Evolutionary conservation across 2,329 filamentous ascomycete genomes (phyloP), one percentile per base, ranked within the genome.

Genomic region (Chaetomiaceae sp.): DNA sequence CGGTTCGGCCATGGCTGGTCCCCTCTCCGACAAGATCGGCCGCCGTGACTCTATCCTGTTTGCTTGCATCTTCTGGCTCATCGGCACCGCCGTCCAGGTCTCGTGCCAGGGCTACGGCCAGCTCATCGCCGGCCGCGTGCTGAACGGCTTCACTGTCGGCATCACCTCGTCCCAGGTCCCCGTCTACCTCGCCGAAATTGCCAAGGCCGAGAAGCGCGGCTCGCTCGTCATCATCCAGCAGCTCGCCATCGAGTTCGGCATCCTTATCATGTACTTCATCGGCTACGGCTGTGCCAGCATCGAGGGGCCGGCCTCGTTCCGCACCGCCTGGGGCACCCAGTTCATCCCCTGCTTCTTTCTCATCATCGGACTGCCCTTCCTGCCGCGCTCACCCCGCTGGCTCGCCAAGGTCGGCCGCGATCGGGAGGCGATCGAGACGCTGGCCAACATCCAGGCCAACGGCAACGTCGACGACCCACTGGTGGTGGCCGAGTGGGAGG

Each of bases 201-300:
- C 82, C 15, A 76, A 76, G 38, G 72, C 74, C 2, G 56, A 64
- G 29, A 71, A 65, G 51, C 75, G 83, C 51, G 83, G 83, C 14
- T 74, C 80, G 35, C 71, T 89, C 27, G 82, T 89, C 14, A 80
- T 83, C 42, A 75, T 79, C 35, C 84, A 88, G 62, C 84, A 88
- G 62, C 84, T 83, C 71, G 81, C 83, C 20, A 88, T 89, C 50
- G 85, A 84, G 53, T 85, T 74, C 74, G 81, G 78, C 52, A 84
- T 84, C 53, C 60, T 84, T 48, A 81, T 84, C 65, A 84, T 84
- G 58, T 85, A 83, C 68, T 82, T 80, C 60, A 76, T 85, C 62
- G 75, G 75, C 18, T 76, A 82, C 58, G 84, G 81, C 18, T 79
- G 76, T 62, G 79, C 75, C 45, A 80, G 74, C 60, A 76, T 86